Percentiles rank a stretch among this genome's conserved stretches.
phyloP scores from a whole-genome alignment of 495 filamentous ascomycete genomes.

The Podospora pseudopauciseta region DNA sequence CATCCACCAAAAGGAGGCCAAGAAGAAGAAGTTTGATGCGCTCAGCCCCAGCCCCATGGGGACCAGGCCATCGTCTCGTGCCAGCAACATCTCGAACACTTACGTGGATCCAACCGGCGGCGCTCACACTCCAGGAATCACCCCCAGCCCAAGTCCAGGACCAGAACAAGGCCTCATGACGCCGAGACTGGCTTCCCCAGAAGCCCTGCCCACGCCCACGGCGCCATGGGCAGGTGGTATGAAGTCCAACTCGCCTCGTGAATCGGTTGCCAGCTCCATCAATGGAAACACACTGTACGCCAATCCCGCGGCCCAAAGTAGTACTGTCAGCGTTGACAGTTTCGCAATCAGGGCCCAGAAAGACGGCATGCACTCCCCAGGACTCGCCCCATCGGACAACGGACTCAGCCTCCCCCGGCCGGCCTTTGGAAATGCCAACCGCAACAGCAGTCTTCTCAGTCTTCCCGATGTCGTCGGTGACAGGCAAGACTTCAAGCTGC shows the following conservation, averaged over 20 bases:
- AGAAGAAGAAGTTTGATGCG: conserved; percentile 32
- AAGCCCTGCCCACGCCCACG: conserved; percentile 20
- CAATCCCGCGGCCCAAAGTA: conserved; percentile 29
- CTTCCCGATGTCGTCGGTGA: conserved; percentile 58
- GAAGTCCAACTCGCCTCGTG: conserved; percentile 26
- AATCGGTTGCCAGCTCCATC: conserved; percentile 25
- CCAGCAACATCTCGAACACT: conserved; percentile 15
- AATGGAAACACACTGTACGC: conserved; percentile 24
- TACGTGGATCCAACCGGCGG: conserved; percentile 14
- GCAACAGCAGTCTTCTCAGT: conserved; percentile 42
- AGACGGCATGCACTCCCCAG: conserved; percentile 39
- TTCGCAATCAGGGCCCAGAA: conserved; percentile 36
- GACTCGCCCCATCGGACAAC: conserved; percentile 19
- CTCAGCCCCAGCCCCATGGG: conserved; percentile 18
- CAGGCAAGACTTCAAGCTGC: conserved; percentile 58
- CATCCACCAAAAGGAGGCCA: conserved; percentile 36
- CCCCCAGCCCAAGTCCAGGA: conserved; percentile 17
- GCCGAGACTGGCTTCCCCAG: conserved; percentile 22
- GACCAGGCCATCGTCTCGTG: conserved; percentile 27
- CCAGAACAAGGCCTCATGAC: conserved; percentile 21
- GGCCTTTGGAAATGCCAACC: conserved; percentile 24
- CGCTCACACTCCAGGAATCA: background rate
- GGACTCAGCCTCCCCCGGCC: conserved; percentile 31
- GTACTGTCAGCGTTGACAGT: conserved; percentile 39
- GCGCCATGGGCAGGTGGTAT: conserved; percentile 23